A percentile compares a stretch with the other conserved stretches of the same genome.
Evolutionary conservation across 2,329 filamentous ascomycete genomes (phyloP).

Genomic region (Didymella glomerata): DNA sequence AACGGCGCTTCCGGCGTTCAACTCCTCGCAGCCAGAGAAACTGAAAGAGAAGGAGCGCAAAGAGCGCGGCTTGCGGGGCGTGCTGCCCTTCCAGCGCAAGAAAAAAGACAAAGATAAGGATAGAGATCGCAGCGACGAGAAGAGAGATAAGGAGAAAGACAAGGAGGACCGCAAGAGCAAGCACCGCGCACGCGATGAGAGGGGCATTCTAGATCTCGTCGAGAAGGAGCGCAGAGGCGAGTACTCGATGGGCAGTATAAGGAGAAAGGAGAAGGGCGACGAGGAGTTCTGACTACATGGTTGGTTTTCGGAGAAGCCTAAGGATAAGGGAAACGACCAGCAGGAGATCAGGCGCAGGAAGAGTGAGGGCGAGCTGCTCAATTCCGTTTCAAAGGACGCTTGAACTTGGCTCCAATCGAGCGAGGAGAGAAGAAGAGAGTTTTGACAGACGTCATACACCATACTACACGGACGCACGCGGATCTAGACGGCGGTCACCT

Average conservation of each 20-base stretch:
- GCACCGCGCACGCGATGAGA: constrained; percentile 7
- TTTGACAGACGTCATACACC: not conserved
- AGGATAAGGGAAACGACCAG: constrained; percentile 9
- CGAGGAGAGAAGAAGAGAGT: too few species aligned
- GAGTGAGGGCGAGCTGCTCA: constrained; percentile 44
- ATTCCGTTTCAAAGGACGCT: not conserved
- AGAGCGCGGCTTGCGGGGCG: constrained; percentile 51
- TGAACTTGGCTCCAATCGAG: too few species aligned
- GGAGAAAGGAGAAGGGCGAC: constrained; percentile 29
- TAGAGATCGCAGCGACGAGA: constrained; percentile 18
- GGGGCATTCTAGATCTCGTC: constrained; percentile 25
- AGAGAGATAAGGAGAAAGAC: constrained; percentile 29
- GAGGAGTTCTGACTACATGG: constrained; percentile 50
- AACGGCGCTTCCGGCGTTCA: constrained; percentile 49
- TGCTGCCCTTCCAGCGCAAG: constrained; percentile 50
- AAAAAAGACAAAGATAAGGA: constrained; percentile 44
- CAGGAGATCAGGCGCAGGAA: constrained; percentile 42
- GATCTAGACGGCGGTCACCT: too few species aligned
- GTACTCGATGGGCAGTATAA: constrained; percentile 22
- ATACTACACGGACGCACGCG: too few species aligned
- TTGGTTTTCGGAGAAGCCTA: constrained; percentile 40
- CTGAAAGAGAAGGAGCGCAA: constrained; percentile 50
- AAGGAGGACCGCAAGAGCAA: constrained; percentile 19
- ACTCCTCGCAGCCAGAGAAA: constrained; percentile 35
- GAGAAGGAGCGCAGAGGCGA: constrained; percentile 18